phyloP scores from a whole-genome alignment of 441 rosid genomes.

The Arabidopsis lyrata region DNA sequence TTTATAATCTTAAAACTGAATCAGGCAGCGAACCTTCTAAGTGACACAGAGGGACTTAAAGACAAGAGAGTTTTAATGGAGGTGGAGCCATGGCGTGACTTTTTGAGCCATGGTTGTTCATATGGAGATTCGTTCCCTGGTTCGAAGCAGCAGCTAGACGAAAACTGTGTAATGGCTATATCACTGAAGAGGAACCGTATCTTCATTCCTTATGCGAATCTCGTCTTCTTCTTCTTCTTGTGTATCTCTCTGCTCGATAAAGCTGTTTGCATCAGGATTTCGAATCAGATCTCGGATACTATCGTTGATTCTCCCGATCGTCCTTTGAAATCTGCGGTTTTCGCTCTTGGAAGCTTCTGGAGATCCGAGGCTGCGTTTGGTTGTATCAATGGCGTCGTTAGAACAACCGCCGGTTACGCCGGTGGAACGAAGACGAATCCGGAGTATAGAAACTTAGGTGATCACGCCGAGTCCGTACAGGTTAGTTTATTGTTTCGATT shows the following conservation, averaged over 20 bases:
- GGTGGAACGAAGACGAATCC: constrained; percentile 83
- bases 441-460: constrained; percentile 74
- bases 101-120: constrained; percentile 18
- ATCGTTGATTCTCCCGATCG: constrained; percentile 48
- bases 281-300: constrained; percentile 55
- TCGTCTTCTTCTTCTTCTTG: constrained; percentile 35
- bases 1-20: neutral
- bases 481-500: constrained; percentile 40
- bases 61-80: neutral
- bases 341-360: constrained; percentile 94
- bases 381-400: constrained; percentile 78
- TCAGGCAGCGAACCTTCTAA: neutral
- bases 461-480: constrained; percentile 91
- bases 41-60: neutral
- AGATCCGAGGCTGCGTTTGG: constrained; percentile 92
- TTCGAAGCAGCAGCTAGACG: constrained; percentile 15
- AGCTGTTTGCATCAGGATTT: constrained; percentile 60
- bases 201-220: constrained; percentile 26
- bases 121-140: constrained; percentile 23
- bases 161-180: constrained; percentile 49
- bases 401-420: constrained; percentile 74
- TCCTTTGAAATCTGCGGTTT: constrained; percentile 63
- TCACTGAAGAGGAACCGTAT: constrained; percentile 33
- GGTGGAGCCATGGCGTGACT: constrained; percentile 25
- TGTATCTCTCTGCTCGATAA: constrained; percentile 39